Evolutionary conservation across 768 basidiomycete genomes (phyloP).

Genomic region (Leucogyrophana mollusca): DNA sequence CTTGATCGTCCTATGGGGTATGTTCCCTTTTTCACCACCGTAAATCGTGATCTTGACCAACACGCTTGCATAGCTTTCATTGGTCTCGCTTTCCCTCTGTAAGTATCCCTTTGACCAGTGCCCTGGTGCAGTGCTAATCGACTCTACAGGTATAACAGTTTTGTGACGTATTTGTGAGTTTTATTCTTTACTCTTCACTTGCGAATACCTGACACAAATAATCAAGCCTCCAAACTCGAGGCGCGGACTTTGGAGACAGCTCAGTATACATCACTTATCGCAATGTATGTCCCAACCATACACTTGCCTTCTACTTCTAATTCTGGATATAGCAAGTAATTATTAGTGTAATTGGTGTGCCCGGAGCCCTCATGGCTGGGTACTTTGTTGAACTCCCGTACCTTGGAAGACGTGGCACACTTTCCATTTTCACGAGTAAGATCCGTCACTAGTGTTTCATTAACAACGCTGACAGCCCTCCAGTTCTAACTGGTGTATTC

Average conservation of each 20-base stretch:
- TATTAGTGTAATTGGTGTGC: constrained; percentile 54
- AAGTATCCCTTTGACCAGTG: constrained; percentile 13
- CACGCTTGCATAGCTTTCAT: constrained; percentile 52
- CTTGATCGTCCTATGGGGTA: constrained; percentile 55
- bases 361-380: constrained; percentile 56
- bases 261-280: constrained; percentile 73
- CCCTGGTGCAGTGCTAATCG: background rate
- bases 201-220: background rate
- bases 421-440: constrained; percentile 48
- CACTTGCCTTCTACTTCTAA: background rate
- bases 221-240: constrained; percentile 66
- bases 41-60: background rate
- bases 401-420: constrained; percentile 53
- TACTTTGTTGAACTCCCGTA: constrained; percentile 49
- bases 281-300: constrained; percentile 42
- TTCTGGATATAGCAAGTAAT: constrained; percentile 47
- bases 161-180: constrained; percentile 52
- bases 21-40: constrained; percentile 4
- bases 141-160: constrained; percentile 43
- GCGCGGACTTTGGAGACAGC: constrained; percentile 67
- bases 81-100: constrained; percentile 74
- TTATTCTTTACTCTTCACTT: background rate
- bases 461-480: background rate
- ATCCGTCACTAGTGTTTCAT: background rate
- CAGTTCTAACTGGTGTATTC: constrained; percentile 54